Base-by-base conservation (phyloP, 805 yeast genomes). In the Blastobotrys americana region DNA sequence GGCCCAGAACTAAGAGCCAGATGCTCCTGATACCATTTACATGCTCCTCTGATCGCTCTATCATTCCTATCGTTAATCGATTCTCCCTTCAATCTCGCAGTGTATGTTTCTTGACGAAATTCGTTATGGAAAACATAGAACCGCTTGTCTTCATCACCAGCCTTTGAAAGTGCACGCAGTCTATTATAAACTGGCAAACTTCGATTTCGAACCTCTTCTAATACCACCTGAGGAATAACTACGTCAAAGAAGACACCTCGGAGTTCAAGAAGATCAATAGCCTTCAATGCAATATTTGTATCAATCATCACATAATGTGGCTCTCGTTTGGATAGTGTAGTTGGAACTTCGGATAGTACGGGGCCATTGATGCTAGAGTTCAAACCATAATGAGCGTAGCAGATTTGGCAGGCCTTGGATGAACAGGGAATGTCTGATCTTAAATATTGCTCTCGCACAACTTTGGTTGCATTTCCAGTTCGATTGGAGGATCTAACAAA, bases 101-200 rank as follows among this genome's bases (percentile, higher is more conserved):
- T 70, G 60, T 71, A 84, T 0, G 97, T 86, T 6, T 73, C 76
- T 50, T 77, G 76, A 53, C 76, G 76, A 64, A 88, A 93, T 64
- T 90, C 97, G 65, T 93, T 93, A 66, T 93, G 97, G 65, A 85
- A 93, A 2, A 93, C 93, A 31, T 84, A 77, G 57, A 88, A 86
- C 48, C 97, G 71, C 64, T 93, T 93, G 33, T 76, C 84, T 43
- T 80, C 86, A 20, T 62, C 63, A 34, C 69, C 72, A 37, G 76
- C 71, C 54, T 84, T 82, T 23, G 85, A 79, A 16, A 93, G 67
- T 2, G 84, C 76, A 56, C 97, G 74, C 39, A 90, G 65, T 59
- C 98, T 74, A 56, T 84, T 79, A 61, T 89, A 93, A 16, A 90
- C 80, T 3, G 98, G 96, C 57, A 80, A 77, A 41, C 95, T 85